Evolutionary conservation across 805 yeast species (phyloP).

Genomic region (Soucietia sequanensis): DNA sequence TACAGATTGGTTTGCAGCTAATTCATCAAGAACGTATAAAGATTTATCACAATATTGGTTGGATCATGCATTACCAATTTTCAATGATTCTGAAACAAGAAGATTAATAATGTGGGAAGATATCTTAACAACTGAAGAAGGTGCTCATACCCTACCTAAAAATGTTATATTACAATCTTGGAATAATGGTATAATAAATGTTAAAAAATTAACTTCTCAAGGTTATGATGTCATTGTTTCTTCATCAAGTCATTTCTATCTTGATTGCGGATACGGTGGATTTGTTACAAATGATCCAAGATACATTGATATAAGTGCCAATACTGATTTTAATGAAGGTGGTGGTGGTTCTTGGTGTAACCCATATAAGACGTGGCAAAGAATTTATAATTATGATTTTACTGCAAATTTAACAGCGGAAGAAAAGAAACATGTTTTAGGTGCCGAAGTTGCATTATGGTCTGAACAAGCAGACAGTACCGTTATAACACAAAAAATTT

Average conservation of each 20-base stretch:
- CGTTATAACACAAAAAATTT: conserved; percentile 27
- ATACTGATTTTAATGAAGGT: conserved; percentile 25
- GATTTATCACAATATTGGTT: conserved; percentile 36
- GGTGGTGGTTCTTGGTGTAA: conserved; percentile 41
- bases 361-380: conserved; percentile 45
- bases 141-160: conserved; percentile 26
- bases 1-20: conserved; percentile 26
- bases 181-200: conserved; percentile 17
- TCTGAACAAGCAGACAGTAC: conserved; percentile 35
- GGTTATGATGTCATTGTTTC: conserved; percentile 43
- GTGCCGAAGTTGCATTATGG: conserved; percentile 42
- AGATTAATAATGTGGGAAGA: conserved; percentile 44
- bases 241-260: conserved; percentile 28
- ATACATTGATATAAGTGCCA: conserved; percentile 21
- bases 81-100: conserved; percentile 17
- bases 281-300: conserved; percentile 35
- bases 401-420: conserved; percentile 25
- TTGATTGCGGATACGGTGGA: conserved; percentile 43
- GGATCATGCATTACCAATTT: conserved; percentile 33
- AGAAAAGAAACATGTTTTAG: conserved; percentile 30
- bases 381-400: conserved; percentile 37
- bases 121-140: conserved; percentile 17
- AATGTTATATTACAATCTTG: conserved; percentile 37
- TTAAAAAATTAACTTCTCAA: conserved; percentile 25
- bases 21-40: conserved; percentile 18